Evolutionary conservation across 805 yeast species (phyloP), one percentile per base, ranked within the genome.

Genomic region (Candida tibetensis): DNA sequence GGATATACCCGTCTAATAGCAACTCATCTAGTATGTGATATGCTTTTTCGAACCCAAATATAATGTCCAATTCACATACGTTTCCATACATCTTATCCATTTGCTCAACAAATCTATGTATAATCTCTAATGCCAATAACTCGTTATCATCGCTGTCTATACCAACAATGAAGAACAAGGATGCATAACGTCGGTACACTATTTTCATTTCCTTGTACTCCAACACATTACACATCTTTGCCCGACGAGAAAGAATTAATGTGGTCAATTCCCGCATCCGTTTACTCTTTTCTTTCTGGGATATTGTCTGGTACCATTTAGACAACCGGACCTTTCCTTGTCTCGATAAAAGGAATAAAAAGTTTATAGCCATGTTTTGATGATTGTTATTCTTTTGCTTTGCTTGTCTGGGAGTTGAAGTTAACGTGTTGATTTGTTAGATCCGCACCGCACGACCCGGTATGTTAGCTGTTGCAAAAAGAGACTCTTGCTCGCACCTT

Each of bases 41-140:
- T 0, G 98, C 97, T 57, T 86, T 85, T 51, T 85, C 86, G 65
- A 93, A 93, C 55, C 95, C 93, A 75, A 93, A 93, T 34, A 93
- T 93, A 45, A 93, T 93, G 64, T 93, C 99, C 52, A 93, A 71
- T 60, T 93, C 99, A 64, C 97, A 89, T 13, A 93, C 99, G 55
- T 88, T 91, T 9, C 96, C 97, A 57, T 87, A 93, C 42, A 89
- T 80, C 51, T 85, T 83, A 68, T 93, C 99, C 96, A 93, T 88
- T 47, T 87, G 89, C 60, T 93, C 99, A 28, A 93, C 99, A 58
- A 82, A 93, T 44, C 97, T 72, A 59, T 93, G 99, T 36, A 93
- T 82, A 13, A 85, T 69, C 54, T 93, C 99, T 40, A 93, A 69
- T 1, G 95, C 81, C 38, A 87, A 63, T 46, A 93, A 71, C 58